Percentiles rank a stretch among this genome's conserved stretches.
Evolutionary conservation across 2,329 filamentous ascomycete genomes (phyloP).

Genomic region (Seiridium cupressi): DNA sequence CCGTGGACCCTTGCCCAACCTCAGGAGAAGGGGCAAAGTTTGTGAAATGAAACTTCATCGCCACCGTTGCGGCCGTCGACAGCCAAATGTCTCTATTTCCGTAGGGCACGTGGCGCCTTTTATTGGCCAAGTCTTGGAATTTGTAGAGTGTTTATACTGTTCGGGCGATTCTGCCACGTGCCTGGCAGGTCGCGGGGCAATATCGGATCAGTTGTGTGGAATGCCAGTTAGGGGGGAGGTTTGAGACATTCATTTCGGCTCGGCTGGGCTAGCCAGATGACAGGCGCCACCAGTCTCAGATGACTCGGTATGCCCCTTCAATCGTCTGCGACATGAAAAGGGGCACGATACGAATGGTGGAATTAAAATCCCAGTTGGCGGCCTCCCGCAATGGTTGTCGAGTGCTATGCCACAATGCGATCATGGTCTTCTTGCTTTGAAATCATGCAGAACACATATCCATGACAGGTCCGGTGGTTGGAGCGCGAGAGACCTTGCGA

Average conservation of each 20-base stretch:
- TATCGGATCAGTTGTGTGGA: no score
- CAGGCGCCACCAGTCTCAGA: neutral
- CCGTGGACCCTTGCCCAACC: neutral
- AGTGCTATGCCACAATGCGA: no score
- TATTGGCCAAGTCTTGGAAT: no score
- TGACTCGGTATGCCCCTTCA: neutral
- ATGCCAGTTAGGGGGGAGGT: neutral
- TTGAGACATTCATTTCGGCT: slow-evolving; percentile 4
- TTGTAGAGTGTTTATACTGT: no score
- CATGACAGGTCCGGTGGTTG: no score
- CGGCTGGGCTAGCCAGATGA: neutral
- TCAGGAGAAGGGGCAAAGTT: neutral
- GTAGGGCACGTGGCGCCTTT: neutral
- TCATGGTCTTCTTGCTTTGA: no score
- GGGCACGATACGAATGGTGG: neutral
- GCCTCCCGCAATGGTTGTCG: no score
- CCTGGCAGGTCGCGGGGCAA: neutral
- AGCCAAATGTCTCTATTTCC: neutral
- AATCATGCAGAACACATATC: no score
- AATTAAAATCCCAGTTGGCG: no score
- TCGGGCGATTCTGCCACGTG: neutral
- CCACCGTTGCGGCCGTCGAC: neutral
- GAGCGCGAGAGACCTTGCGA: no score
- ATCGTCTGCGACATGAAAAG: neutral
- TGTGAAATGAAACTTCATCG: neutral